Base-by-base conservation (phyloP, 192 early-diverging fungal genomes). In the Entomortierella beljakovae region DNA sequence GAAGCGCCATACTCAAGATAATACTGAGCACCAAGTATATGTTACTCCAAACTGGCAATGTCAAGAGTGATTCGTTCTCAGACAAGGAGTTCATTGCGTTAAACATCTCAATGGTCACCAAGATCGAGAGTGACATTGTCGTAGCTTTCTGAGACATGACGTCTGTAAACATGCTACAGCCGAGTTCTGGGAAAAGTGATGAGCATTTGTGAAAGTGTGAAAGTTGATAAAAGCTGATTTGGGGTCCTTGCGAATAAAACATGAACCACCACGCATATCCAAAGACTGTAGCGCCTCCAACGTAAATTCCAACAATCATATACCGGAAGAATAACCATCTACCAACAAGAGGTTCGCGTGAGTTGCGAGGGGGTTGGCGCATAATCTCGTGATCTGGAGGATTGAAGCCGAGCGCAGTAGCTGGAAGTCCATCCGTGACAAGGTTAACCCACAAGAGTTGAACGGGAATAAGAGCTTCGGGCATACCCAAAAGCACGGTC, bases 241-340 rank as follows among this genome's bases (percentile, higher is more conserved):
- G 91, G 6, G 98, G 98, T 35, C 97, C 97, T n/a, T 69, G 81
- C 5, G 80, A 57, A 82, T 97, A 98, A 71, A 90, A 98, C 88
- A 99, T 91, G 81, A 96, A 98, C 95, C 96, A 98, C 97, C 98
- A 98, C 1, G 93, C 96, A 71, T 98, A 98, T 25, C 94, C 98
- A 91, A 95, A 95, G 20, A 98, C 91, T 46, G 97, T 98, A 6
- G 97, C 96, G n/a, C 79, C 72, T 51, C 97, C 97, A 55, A 99
- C 98, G 68, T 96, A 98, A 10, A 85, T 86, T 68, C 97, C 97
- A 64, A 98, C 84, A 16, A 98, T 80, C 80, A 96, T 86, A 81
- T 99, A 99, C 61, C 98, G 90, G 83, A 98, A 84, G 80, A 98
- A 96, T 67, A 99, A 83, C 97, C 98, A 99, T 32, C 86, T 83